Evolutionary conservation across 2,329 filamentous ascomycete species (phyloP), one percentile per base, ranked within the genome.

Genomic region (Xylariaceae sp.): DNA sequence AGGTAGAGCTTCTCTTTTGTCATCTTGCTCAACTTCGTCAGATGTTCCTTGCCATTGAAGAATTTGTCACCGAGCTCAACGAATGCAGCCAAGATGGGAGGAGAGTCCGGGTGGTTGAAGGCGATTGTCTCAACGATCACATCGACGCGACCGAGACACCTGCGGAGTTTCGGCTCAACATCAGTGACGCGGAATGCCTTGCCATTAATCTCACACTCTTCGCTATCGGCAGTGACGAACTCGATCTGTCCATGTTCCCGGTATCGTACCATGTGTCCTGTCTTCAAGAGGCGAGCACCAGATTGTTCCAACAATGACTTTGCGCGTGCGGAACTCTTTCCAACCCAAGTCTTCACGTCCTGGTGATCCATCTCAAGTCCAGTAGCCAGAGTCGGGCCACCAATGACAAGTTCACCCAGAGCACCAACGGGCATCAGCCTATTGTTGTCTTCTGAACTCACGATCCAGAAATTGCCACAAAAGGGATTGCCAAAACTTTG

Each of bases 331-430:
- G 42, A 30, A 26, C 48, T 51, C 43, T 51, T 48, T 8, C 42
- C 41, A 9, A 53, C 33, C 41, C 56, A 54, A 12, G 47, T 35
- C 32, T 51, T 51, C 3, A 57, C 34, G 54, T 63, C 47, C 44
- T 61, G 36, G 33, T 19, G 7, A 35, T 53, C 37, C 39, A 62
- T 52, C 37, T 68, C 51, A 12, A 68, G 64, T 4, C 60, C 60
- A 44, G 67, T 64, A 2, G 66, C 67, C 6, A 73, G 53, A 0
- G 66, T 76, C 0, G 75, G 74, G 0, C 78, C 78, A 50, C 82
- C 78, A 26, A 84, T 73, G 3, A 81, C 68, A 2, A 84, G 63
- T 52, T 84, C 79, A 1, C 77, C 77, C 1, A 78, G 62, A 1
- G 72, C 68, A 1, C 78, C 78, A 11, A 76, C 58, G 0, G 75